Base-by-base conservation (phyloP, 202 grass and related monocot species). In the Panicum virgatum region DNA sequence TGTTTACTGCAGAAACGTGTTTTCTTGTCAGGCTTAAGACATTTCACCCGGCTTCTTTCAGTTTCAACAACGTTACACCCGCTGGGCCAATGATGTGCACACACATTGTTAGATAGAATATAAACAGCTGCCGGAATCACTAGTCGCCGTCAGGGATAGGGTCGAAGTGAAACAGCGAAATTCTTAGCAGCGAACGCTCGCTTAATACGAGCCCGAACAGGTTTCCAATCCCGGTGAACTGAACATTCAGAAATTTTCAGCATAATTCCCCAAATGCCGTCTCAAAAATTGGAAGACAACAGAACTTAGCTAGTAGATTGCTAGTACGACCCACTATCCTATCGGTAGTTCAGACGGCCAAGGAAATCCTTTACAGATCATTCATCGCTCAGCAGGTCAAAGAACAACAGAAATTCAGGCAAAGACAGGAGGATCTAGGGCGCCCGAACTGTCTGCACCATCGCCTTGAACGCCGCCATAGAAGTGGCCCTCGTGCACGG, bases 401-500 rank as follows among this genome's bases (percentile, higher is more conserved):
- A 34, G 53, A 40, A 53, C n/a, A 67, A 8, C 43, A 16, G 7
- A 9, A 44, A 19, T 32, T 36, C 12, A 77, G 25, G 56, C 19
- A 60, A 45, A 32, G 50, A 12, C 66, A 7, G 3, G 27, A 69
- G 12, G 36, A 73, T 57, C 68, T 86, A 80, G n/a, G 47, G 19
- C 57, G 19, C 16, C n/a, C n/a, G 29, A 58, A 63, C 39, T n/a
- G 63, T 37, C 45, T 46, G 46, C 19, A 76, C 44, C 76, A 76
- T 32, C 11, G 39, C 71, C 26, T 45, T 73, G 82, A 81, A 80
- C 75, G 46, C 76, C 69, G 19, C 38, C 20, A 0, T 18, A 19
- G 32, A 25, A 6, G 60, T 15, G 12, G 32, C 61, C 61, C 30
- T 16, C 22, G 27, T 3, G 7, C 15, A 3, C n/a, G 51, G 53